Evolutionary conservation across 495 filamentous ascomycete species (phyloP).

Genomic region (Penicillium angulare): DNA sequence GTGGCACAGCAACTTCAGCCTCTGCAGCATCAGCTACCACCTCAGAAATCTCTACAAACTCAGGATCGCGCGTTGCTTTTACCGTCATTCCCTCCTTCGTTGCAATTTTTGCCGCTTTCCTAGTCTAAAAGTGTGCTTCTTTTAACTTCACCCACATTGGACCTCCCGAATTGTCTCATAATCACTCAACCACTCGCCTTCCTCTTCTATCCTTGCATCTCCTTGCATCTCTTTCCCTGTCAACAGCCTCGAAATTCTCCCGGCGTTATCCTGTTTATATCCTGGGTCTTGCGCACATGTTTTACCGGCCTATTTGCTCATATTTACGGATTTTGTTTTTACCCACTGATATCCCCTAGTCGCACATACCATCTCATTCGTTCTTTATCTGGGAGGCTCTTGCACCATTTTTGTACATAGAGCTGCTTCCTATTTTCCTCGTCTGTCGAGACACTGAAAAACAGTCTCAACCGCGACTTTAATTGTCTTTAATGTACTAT

Average conservation of each 20-base stretch:
- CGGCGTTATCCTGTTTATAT: background rate
- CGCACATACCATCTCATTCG: background rate
- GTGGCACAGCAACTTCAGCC: background rate
- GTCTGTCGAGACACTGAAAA: background rate
- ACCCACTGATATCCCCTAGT: conserved; percentile 1
- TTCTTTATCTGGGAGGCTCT: background rate
- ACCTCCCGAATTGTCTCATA: background rate
- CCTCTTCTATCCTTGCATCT: background rate
- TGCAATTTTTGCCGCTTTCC: background rate
- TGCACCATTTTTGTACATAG: too few species aligned
- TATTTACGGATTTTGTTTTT: background rate
- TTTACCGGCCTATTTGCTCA: background rate
- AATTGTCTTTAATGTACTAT: background rate
- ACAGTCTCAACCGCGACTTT: background rate
- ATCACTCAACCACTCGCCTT: background rate
- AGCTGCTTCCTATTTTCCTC: too few species aligned
- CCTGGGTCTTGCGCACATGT: background rate
- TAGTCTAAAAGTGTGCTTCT: background rate
- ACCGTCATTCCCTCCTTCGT: background rate
- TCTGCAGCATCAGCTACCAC: background rate
- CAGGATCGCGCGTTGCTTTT: conserved; percentile 3
- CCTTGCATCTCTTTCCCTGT: too few species aligned
- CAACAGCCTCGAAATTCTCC: too few species aligned
- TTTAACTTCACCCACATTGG: background rate
- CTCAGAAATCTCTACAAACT: background rate